Percentiles rank a stretch among this genome's conserved stretches.
Evolutionary conservation across 805 yeast genomes (phyloP).

Genomic region (Ogataea corticis): DNA sequence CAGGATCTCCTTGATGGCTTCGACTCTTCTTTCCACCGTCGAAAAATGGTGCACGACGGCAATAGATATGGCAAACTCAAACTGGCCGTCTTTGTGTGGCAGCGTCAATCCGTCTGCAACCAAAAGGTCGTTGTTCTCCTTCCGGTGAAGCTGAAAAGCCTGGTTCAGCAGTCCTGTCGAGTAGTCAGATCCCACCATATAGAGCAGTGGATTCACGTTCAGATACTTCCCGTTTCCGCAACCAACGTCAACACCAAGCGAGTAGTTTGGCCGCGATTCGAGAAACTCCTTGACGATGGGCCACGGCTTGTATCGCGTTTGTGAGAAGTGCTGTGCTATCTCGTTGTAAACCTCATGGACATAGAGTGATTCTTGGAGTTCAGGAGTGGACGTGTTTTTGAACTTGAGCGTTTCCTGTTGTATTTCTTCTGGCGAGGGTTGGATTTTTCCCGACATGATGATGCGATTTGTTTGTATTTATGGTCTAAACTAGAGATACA

Average conservation of each 20-base stretch:
- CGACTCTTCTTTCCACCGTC: conserved; percentile 74
- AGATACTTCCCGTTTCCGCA: conserved; percentile 97
- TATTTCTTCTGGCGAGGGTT: conserved; percentile 33
- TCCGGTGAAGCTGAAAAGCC: conserved; percentile 46
- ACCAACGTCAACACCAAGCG: conserved; percentile 89
- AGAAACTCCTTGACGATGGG: conserved; percentile 85
- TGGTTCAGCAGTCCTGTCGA: conserved; percentile 69
- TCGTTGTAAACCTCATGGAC: conserved; percentile 94
- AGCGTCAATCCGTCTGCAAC: conserved; percentile 78
- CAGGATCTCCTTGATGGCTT: conserved; percentile 71
- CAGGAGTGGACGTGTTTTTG: conserved; percentile 42
- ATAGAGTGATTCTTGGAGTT: conserved; percentile 64
- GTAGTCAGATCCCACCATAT: conserved; percentile 71
- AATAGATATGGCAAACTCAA: conserved; percentile 86
- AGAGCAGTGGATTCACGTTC: conserved; percentile 65
- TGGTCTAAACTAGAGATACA: no score
- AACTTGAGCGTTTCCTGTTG: conserved; percentile 31
- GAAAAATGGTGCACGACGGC: conserved; percentile 97
- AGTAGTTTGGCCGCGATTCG: conserved; percentile 45
- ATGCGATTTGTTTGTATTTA: no score
- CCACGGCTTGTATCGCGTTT: conserved; percentile 96
- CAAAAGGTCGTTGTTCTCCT: conserved; percentile 47
- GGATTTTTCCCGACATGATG: conserved; percentile 32
- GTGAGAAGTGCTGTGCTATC: conserved; percentile 90
- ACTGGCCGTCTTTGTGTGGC: conserved; percentile 51